Conservation (phyloP, 805 yeast species). For the Candida incommunis region DNA sequence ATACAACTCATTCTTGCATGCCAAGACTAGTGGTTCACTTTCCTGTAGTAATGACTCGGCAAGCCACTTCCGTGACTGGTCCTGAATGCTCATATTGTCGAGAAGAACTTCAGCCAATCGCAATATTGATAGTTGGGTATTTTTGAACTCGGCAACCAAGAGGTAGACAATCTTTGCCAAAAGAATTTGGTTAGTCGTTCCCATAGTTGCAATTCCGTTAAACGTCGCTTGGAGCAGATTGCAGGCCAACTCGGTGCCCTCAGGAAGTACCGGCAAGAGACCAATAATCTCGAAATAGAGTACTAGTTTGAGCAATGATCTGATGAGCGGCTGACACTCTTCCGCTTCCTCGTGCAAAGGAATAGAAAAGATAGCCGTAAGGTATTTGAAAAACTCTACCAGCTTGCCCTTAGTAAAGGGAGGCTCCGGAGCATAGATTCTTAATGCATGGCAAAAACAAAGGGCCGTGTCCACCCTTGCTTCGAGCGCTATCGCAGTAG, state of each 20-base stretch:
- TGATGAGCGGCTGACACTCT: background rate
- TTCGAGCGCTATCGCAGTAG: no score
- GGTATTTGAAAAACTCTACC: background rate
- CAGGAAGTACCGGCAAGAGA: background rate
- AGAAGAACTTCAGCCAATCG: no score
- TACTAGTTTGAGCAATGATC: background rate
- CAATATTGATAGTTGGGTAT: no score
- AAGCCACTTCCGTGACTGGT: no score
- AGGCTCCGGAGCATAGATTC: background rate
- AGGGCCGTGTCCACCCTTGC: background rate
- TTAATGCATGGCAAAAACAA: background rate
- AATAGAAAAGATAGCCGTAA: background rate
- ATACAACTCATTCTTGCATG: no score
- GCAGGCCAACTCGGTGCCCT: background rate
- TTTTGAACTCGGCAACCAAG: no score
- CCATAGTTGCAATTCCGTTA: no score
- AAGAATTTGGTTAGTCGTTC: no score
- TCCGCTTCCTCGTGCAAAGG: background rate
- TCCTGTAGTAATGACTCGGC: no score
- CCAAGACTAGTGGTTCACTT: no score
- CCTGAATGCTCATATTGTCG: no score
- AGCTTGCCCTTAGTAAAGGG: background rate
- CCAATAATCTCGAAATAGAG: background rate
- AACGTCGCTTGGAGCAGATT: background rate
- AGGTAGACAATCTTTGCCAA: no score